These are phyloP conservation scores for Theileria parva DNA, from an alignment of 169 alveolate species.

Conservation along the genomic window DNA sequence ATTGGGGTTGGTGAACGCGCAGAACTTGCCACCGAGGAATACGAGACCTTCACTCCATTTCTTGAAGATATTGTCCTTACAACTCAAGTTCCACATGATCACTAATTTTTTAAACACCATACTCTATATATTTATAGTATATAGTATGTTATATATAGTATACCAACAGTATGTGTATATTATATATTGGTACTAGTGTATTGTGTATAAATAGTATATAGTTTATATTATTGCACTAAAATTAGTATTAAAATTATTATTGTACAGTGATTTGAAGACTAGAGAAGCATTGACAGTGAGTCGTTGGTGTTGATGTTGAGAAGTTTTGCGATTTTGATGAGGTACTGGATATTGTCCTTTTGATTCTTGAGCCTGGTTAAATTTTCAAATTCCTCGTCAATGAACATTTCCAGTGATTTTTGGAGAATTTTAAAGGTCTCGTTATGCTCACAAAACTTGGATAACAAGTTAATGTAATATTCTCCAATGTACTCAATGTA, in stretches of 20 bases:
- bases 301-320: constrained; percentile 27
- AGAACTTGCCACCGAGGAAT: constrained; percentile 88
- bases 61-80: constrained; percentile 64
- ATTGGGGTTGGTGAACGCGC: constrained; percentile 90
- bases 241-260: not conserved
- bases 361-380: constrained; percentile 14
- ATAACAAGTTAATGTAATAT: constrained; percentile 50
- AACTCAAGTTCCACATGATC: constrained; percentile 27
- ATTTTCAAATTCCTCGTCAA: constrained; percentile 44
- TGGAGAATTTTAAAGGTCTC: constrained; percentile 16
- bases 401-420: constrained; percentile 29
- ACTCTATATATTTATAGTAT: not conserved
- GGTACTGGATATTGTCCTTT: constrained; percentile 47
- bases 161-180: not conserved
- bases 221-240: not conserved
- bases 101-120: constrained; percentile 13
- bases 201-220: not conserved
- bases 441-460: constrained; percentile 27
- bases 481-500: constrained; percentile 42
- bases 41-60: constrained; percentile 40
- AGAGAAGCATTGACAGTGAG: constrained; percentile 35
- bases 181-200: too few species aligned
- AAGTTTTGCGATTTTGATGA: constrained; percentile 26
- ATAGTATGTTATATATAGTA: too few species aligned
- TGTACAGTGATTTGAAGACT: not conserved